These are phyloP conservation scores for Penicillium mononematosum DNA, from an alignment of 495 filamentous ascomycete species.

Conservation along the genomic window DNA sequence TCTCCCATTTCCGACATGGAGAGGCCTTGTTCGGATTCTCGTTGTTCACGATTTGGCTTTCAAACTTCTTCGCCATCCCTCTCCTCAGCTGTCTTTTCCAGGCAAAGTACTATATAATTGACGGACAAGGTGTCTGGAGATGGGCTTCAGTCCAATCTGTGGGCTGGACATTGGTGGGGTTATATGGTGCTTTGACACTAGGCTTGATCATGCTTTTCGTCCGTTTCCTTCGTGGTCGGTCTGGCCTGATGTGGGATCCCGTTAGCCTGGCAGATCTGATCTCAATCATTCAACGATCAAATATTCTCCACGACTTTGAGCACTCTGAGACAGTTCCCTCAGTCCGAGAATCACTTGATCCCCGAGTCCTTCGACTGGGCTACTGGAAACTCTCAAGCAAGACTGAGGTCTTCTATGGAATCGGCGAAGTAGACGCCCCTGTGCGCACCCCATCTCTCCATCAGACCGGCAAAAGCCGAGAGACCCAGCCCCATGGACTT, in stretches of 20 bases:
- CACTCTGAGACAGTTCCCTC: conserved; percentile 54
- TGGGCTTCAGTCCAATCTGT: conserved; percentile 77
- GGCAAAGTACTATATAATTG: conserved; percentile 48
- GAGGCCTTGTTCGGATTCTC: conserved; percentile 55
- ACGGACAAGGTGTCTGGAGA: conserved; percentile 55
- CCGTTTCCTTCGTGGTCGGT: conserved; percentile 50
- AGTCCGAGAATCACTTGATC: conserved; percentile 45
- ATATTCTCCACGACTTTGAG: conserved; percentile 67
- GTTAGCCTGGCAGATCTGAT: conserved; percentile 76
- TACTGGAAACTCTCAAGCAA: conserved; percentile 74
- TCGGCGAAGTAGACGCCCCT: conserved; percentile 60
- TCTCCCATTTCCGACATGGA: conserved; percentile 55
- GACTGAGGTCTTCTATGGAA: conserved; percentile 60
- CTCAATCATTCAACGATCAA: conserved; percentile 73
- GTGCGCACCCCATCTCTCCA: conserved; percentile 57
- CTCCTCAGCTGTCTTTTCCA: conserved; percentile 65
- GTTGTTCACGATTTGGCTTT: conserved; percentile 59
- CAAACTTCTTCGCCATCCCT: conserved; percentile 61
- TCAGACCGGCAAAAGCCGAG: conserved; percentile 30
- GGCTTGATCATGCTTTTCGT: conserved; percentile 55
- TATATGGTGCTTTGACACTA: conserved; percentile 66
- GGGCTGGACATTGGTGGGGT: conserved; percentile 72
- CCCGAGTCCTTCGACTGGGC: conserved; percentile 64
- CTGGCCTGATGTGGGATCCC: conserved; percentile 83
- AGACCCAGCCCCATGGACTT: conserved; percentile 33